Evolutionary conservation across 139 green algal species (phyloP), one percentile per base, ranked within the genome.

Genomic region (Desmodesmus armatus): DNA sequence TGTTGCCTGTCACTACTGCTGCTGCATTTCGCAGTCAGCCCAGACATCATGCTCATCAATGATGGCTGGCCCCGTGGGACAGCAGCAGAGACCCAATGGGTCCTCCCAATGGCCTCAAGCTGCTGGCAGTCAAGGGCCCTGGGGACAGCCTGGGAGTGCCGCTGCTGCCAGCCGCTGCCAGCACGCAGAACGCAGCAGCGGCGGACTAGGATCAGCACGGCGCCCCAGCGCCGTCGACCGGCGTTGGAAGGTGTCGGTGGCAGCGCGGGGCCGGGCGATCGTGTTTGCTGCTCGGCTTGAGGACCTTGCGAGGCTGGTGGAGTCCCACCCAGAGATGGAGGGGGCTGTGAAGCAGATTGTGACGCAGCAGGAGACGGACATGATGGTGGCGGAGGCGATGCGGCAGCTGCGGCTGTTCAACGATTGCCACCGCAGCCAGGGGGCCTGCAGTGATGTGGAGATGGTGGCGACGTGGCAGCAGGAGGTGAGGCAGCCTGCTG

Each of bases 321-420:
- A 70, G 55, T 23, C n/a, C 4, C 75, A 89, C 55, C 88, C 88
- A 7, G 88, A 91, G 74, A 73, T 91, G 35, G 88, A 41, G 66
- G 21, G 31, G 37, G 74, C 67, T 13, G 81, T 91, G 74, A 69
- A 80, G 47, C 75, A 86, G 84, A 88, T 91, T 35, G 80, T 70
- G 19, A 86, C 70, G 21, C 84, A 89, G 75, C 84, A 89, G 49
- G 84, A 89, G 69, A 89, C 88, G 2, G 88, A 91, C 60, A 67
- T 87, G 72, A 85, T 85, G 74, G 84, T 91, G 43, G 84, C 88
- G 7, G 88, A 91, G 67, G 88, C 88, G 19, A 86, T 91, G 84
- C 66, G 88, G 84, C 88, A 89, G 80, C 75, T 91, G 75, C 63
- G 60, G 23, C 65, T 91, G 33, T 84, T 37, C 37, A 85, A 77